Conservation (phyloP, 2,329 filamentous ascomycete genomes). For the Onygenales sp. region DNA sequence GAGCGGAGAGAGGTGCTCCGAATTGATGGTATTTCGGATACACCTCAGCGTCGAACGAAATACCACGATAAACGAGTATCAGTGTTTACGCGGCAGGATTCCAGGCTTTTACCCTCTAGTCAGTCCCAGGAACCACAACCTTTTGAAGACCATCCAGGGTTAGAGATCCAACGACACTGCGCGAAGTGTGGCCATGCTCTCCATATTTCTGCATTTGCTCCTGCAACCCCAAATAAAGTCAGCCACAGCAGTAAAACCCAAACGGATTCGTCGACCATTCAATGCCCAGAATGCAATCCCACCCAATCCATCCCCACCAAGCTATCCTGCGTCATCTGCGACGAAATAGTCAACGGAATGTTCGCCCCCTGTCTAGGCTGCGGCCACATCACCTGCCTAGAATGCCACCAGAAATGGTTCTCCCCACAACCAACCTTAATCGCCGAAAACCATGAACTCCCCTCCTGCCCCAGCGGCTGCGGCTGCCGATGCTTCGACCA, state of each 20-base stretch:
- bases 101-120: background rate
- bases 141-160: constrained; percentile 15
- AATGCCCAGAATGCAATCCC: constrained; percentile 29
- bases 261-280: constrained; percentile 10
- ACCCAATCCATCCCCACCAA: constrained; percentile 23
- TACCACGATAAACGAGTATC: background rate
- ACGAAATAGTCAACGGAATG: constrained; percentile 33
- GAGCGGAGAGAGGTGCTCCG: constrained; percentile 50
- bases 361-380: constrained; percentile 38
- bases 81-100: background rate
- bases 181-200: constrained; percentile 29
- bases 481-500: constrained; percentile 38
- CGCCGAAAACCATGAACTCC: constrained; percentile 9
- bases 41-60: background rate
- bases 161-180: constrained; percentile 36
- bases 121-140: background rate
- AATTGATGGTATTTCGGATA: constrained; percentile 37
- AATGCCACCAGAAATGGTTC: constrained; percentile 37
- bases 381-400: constrained; percentile 38
- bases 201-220: constrained; percentile 27
- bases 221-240: constrained; percentile 12
- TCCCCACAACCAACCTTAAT: constrained; percentile 10
- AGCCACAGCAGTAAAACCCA: constrained; percentile 14
- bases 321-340: constrained; percentile 36
- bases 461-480: constrained; percentile 37